Evolutionary conservation across 352 stramenopile genomes (phyloP).

Genomic region (Pythium pyrilobum): DNA sequence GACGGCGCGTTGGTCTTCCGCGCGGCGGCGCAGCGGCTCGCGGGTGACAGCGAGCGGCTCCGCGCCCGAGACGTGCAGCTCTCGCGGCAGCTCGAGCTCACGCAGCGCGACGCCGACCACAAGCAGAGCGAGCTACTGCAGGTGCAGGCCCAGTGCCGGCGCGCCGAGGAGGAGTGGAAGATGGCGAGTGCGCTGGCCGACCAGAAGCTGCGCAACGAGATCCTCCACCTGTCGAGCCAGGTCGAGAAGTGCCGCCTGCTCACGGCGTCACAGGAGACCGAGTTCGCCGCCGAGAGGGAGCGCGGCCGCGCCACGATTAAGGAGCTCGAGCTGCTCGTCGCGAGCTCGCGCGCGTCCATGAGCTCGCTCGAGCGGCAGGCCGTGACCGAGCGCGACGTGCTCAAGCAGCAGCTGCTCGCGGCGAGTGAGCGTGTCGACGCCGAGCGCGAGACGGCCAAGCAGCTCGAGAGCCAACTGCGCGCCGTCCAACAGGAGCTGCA

Average conservation of each 20-base stretch:
- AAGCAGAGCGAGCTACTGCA: conserved; percentile 12
- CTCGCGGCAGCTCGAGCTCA: conserved; percentile 13
- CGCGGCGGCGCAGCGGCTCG: conserved; percentile 15
- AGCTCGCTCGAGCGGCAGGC: conserved; percentile 28
- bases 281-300: conserved; percentile 27
- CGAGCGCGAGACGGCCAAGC: conserved; percentile 26
- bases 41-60: conserved; percentile 21
- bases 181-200: conserved; percentile 36
- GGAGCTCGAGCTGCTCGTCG: conserved; percentile 33
- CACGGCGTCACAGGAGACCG: conserved; percentile 27
- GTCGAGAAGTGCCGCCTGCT: conserved; percentile 42
- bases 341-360: conserved; percentile 31
- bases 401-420: conserved; percentile 49
- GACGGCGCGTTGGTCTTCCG: conserved; percentile 16
- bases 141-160: conserved; percentile 23
- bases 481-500: conserved; percentile 42
- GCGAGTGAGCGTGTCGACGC: conserved; percentile 34
- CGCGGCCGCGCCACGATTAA: conserved; percentile 27
- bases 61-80: conserved; percentile 1
- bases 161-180: conserved; percentile 34
- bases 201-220: conserved; percentile 62
- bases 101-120: conserved; percentile 17
- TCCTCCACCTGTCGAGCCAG: conserved; percentile 51
- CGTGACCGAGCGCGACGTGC: conserved; percentile 35
- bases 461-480: conserved; percentile 42